These are phyloP conservation scores for Tympanopsis confertula DNA, from an alignment of 2,329 filamentous ascomycete species.

Conservation along the genomic window DNA sequence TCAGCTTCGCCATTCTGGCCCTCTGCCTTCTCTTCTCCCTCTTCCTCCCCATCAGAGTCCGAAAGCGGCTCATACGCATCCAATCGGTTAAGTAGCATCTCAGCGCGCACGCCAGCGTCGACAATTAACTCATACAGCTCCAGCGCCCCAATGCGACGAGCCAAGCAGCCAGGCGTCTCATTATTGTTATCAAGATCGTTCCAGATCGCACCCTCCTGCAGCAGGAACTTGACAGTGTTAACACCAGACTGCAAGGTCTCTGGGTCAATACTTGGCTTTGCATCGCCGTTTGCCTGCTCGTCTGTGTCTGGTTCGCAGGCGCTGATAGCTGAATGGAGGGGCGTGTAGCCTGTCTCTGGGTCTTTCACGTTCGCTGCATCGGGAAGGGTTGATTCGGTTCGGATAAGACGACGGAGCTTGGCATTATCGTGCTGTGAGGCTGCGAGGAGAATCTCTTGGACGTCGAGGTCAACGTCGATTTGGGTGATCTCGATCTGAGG, in stretches of 20 bases:
- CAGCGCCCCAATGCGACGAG: conserved; percentile 39
- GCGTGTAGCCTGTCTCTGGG: conserved; percentile 47
- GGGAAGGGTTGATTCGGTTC: conserved; percentile 24
- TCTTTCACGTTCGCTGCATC: conserved; percentile 51
- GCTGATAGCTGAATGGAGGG: conserved; percentile 52
- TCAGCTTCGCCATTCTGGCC: background rate
- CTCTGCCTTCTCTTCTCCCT: conserved; percentile 4
- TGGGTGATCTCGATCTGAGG: no score
- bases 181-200: conserved; percentile 52
- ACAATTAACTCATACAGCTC: conserved; percentile 52
- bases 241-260: conserved; percentile 28
- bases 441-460: conserved; percentile 48
- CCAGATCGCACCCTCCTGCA: conserved; percentile 60
- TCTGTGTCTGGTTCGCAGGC: conserved; percentile 25
- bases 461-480: conserved; percentile 16
- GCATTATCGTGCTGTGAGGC: conserved; percentile 48
- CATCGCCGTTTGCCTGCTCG: conserved; percentile 4
- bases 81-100: conserved; percentile 46
- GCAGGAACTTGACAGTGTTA: conserved; percentile 42
- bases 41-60: conserved; percentile 26
- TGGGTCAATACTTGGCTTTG: conserved; percentile 10
- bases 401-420: conserved; percentile 40
- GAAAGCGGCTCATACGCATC: conserved; percentile 43
- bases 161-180: conserved; percentile 56
- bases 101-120: conserved; percentile 54